phyloP scores from a whole-genome alignment of 805 yeast species.

The Deakozyma indianensis region DNA sequence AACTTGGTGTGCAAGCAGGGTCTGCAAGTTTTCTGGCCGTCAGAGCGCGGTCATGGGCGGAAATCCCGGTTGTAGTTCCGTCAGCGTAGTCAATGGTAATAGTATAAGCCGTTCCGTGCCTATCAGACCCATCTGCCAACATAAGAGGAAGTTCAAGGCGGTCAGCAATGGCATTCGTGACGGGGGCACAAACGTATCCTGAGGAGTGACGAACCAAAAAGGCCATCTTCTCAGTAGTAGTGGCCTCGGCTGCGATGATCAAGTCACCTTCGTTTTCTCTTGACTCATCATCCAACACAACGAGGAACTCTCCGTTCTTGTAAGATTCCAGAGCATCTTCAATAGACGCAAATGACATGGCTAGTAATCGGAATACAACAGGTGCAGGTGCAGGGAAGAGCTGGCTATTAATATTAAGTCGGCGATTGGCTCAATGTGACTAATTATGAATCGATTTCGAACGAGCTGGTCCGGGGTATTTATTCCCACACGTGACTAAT shows the following conservation, averaged over 20 bases:
- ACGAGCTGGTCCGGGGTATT: too few relatives aligned
- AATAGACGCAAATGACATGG: conserved; percentile 33
- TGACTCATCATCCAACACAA: conserved; percentile 94
- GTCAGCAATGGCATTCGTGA: conserved; percentile 67
- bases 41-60: conserved; percentile 84
- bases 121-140: conserved; percentile 51
- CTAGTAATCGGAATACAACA: background rate
- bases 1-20: conserved; percentile 37
- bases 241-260: conserved; percentile 76
- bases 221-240: conserved; percentile 82
- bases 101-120: conserved; percentile 96
- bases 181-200: conserved; percentile 90
- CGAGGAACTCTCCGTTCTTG: conserved; percentile 64
- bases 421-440: too few relatives aligned
- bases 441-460: too few relatives aligned
- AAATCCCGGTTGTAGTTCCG: conserved; percentile 94
- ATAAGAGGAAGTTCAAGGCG: conserved; percentile 64
- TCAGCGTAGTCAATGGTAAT: conserved; percentile 74
- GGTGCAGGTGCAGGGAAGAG: background rate
- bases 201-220: conserved; percentile 60
- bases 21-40: conserved; percentile 65
- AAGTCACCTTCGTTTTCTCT: conserved; percentile 98
- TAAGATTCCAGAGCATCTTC: conserved; percentile 62
- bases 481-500: too few relatives aligned
- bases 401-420: background rate